A percentile compares a stretch with the other conserved stretches of the same genome.
Evolutionary conservation across 2,329 filamentous ascomycete genomes (phyloP).

Genomic region (Sclerotinia minor): DNA sequence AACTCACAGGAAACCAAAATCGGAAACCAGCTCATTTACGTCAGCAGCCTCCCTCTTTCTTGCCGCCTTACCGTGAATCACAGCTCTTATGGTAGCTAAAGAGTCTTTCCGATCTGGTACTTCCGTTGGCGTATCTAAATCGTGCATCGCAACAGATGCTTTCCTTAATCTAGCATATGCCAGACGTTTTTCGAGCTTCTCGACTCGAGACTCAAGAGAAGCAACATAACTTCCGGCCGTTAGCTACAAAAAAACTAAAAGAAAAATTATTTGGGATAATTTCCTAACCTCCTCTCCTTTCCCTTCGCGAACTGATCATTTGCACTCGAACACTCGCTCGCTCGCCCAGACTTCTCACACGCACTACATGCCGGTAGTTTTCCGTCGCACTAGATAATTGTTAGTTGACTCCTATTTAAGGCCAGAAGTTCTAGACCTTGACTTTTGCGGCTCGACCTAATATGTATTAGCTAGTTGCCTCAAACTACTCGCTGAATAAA

Average conservation of each 20-base stretch:
- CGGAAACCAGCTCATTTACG: constrained; percentile 87
- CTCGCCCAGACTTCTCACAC: constrained; percentile 86
- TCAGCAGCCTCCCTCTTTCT: constrained; percentile 73
- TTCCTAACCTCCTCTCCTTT: constrained; percentile 77
- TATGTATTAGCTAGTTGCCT: constrained; percentile 10
- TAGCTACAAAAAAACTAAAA: constrained; percentile 24
- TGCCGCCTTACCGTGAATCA: constrained; percentile 65
- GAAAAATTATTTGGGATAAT: neutral
- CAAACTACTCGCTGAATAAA: constrained; percentile 21
- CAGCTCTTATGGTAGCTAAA: constrained; percentile 59
- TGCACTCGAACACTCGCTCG: constrained; percentile 85
- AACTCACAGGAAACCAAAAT: constrained; percentile 84
- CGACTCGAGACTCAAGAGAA: constrained; percentile 86
- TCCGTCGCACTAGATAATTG: constrained; percentile 70
- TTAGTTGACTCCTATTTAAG: constrained; percentile 29
- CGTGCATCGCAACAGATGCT: constrained; percentile 66
- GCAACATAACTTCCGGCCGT: constrained; percentile 72
- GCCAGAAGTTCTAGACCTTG: constrained; percentile 56
- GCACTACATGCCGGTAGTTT: constrained; percentile 94
- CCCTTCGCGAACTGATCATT: constrained; percentile 95
- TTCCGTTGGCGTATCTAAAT: constrained; percentile 52
- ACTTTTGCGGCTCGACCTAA: constrained; percentile 84
- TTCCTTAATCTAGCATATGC: constrained; percentile 69
- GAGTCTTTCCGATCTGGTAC: constrained; percentile 63
- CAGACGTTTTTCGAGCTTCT: constrained; percentile 80